Evolutionary conservation across 2,329 filamentous ascomycete species (phyloP).

Genomic region (Neofusicoccum parvum): DNA sequence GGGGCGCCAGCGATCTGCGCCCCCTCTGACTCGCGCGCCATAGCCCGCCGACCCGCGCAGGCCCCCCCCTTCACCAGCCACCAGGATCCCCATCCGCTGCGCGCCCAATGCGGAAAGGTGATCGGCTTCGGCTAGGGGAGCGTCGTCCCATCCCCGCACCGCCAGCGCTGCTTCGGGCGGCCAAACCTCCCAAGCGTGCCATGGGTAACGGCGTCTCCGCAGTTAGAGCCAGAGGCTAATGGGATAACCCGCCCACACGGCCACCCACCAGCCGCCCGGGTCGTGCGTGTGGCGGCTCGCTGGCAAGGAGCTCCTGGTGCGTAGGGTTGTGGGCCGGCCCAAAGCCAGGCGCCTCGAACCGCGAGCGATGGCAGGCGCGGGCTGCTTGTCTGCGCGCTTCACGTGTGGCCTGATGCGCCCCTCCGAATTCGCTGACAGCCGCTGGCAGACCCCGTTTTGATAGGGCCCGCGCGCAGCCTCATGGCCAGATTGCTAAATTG

Average conservation of each 20-base stretch:
- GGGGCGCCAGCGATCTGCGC: conserved; percentile 7
- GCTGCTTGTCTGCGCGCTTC: neutral
- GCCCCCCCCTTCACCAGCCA: neutral
- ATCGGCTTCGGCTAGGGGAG: conserved; percentile 12
- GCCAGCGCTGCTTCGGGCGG: conserved; percentile 2
- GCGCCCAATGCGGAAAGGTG: conserved; percentile 15
- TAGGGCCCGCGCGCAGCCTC: neutral
- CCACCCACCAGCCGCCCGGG: conserved; percentile 5
- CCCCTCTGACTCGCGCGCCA: neutral
- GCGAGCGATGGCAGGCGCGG: neutral
- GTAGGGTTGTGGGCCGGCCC: neutral
- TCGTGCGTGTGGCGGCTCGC: conserved; percentile 3
- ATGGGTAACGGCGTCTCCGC: conserved; percentile 17
- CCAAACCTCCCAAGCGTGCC: conserved; percentile 13
- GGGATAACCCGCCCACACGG: conserved; percentile 11
- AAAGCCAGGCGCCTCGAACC: conserved; percentile 4
- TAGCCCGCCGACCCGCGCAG: too few species aligned
- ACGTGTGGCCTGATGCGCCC: conserved; percentile 3
- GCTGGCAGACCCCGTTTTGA: neutral
- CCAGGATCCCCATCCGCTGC: conserved; percentile 7
- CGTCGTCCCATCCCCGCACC: conserved; percentile 13
- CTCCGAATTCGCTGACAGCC: neutral
- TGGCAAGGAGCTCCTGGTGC: conserved; percentile 9
- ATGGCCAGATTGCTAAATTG: conserved; percentile 5
- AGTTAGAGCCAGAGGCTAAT: conserved; percentile 1